Conservation (phyloP, 2,329 filamentous ascomycete genomes). For the Colletotrichum acutatum region DNA sequence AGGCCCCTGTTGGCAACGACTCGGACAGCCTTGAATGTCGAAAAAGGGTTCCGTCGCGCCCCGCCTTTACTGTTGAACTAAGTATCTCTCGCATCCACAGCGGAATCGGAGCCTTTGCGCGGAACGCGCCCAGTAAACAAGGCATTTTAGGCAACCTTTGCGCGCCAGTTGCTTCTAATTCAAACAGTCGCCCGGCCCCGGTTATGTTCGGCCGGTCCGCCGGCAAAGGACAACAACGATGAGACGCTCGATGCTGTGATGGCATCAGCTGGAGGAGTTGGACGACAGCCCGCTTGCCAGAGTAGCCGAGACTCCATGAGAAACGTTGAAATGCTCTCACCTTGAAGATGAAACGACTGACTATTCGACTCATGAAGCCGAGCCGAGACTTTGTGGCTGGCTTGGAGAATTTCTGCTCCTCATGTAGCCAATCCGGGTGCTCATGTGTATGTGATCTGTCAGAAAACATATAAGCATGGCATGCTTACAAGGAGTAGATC, state of each 20-base stretch:
- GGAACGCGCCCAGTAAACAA: neutral
- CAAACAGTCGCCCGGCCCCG: neutral
- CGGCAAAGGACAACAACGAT: neutral
- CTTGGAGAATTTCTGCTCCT: neutral
- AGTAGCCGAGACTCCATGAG: neutral
- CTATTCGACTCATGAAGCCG: neutral
- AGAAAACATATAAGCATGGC: neutral
- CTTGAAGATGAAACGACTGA: neutral
- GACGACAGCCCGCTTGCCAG: neutral
- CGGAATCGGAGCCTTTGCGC: conserved; percentile 20
- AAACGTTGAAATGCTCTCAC: neutral
- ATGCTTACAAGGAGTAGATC: neutral
- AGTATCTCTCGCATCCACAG: conserved; percentile 9
- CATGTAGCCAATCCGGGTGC: neutral
- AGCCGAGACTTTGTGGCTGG: neutral
- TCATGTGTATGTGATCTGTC: neutral
- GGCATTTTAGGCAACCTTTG: conserved; percentile 8
- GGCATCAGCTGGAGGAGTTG: neutral
- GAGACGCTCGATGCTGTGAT: neutral
- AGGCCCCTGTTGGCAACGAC: neutral
- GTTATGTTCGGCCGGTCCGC: conserved; percentile 2
- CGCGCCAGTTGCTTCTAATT: neutral
- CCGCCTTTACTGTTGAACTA: conserved; percentile 4
- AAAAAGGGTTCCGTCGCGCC: conserved; percentile 4
- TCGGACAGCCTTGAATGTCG: neutral